A percentile compares a stretch with the other conserved stretches of the same genome.
Conservation (phyloP, 768 basidiomycete species). For the Suillus luteus region DNA sequence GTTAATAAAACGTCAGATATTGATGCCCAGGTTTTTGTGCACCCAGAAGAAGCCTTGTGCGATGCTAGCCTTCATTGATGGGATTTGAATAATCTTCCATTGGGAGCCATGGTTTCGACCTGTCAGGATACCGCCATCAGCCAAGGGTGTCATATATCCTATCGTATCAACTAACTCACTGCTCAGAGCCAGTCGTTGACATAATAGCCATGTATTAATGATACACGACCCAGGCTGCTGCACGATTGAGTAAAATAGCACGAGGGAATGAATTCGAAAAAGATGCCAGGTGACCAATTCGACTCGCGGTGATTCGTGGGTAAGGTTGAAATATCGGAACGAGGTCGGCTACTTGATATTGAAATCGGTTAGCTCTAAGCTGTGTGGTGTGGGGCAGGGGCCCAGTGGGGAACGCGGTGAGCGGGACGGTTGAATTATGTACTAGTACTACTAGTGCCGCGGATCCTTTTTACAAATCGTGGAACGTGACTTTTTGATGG, state of each 20-base stretch:
- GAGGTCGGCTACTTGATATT: neutral
- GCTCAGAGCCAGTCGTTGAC: neutral
- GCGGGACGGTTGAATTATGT: constrained; percentile 1
- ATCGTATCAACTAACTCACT: neutral
- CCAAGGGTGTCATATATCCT: neutral
- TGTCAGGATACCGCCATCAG: neutral
- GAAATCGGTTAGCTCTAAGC: neutral
- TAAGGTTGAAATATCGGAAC: neutral
- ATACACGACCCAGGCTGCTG: neutral
- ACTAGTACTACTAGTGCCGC: neutral
- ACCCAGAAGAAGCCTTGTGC: neutral
- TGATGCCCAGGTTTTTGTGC: neutral
- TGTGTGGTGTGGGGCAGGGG: neutral
- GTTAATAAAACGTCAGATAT: neutral
- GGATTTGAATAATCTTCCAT: neutral
- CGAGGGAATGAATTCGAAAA: neutral
- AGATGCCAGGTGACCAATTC: neutral
- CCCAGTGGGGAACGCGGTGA: neutral
- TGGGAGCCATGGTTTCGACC: neutral
- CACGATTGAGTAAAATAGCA: neutral
- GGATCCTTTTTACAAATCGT: neutral
- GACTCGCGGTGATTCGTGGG: neutral
- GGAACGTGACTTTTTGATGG: neutral
- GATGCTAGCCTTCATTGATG: neutral
- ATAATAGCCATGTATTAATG: neutral